Evolutionary conservation across 2,329 filamentous ascomycete genomes (phyloP), one percentile per base, ranked within the genome.

Genomic region (Didymellaceae sp.): DNA sequence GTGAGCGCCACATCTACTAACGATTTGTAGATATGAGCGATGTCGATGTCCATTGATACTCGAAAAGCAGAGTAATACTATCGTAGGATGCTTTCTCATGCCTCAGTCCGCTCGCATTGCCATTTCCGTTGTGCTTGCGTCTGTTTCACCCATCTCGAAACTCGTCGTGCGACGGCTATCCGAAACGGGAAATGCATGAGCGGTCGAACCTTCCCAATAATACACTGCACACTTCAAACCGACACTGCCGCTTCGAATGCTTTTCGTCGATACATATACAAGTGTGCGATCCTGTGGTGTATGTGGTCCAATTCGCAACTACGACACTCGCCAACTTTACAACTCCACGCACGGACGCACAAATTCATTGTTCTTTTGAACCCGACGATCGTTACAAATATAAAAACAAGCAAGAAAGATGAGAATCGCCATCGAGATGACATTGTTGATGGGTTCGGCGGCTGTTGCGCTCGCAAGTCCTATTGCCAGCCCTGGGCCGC

Each of bases 381-480:
- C 49, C 37, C 44, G 28, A 40, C 56, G 38, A 41, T 58, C 54
- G 47, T 52, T 52, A 50, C 48, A 32, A 17, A 5, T 22, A 31
- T 22, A 42, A 8, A 24, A 13, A 11, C 7, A 26, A 21, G 10
- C 4, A 26, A 21, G 18, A n/a, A 61, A 52, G 5, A 63, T 63
- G 62, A 61, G 55, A 20, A 18, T 55, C 33, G 32, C 51, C 3
- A 52, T 63, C 13, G 48, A 61, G n/a, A 17, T 61, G 7, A 48
- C 49, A 17, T 42, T 61, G n/a, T 26, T 61, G 16, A 38, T 58
- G 16, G 41, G 57, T 16, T 34, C 44, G 26, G 55, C 52, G 13
- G 42, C 55, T 22, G 43, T 57, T 18, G 58, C 57, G 18, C 32
- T 63, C 21, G 62, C 62, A n/a, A 62, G 62, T 31, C 61, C 66